Evolutionary conservation across 2,329 filamentous ascomycete genomes (phyloP), one percentile per base, ranked within the genome.

Genomic region (Exophiala aquamarina): DNA sequence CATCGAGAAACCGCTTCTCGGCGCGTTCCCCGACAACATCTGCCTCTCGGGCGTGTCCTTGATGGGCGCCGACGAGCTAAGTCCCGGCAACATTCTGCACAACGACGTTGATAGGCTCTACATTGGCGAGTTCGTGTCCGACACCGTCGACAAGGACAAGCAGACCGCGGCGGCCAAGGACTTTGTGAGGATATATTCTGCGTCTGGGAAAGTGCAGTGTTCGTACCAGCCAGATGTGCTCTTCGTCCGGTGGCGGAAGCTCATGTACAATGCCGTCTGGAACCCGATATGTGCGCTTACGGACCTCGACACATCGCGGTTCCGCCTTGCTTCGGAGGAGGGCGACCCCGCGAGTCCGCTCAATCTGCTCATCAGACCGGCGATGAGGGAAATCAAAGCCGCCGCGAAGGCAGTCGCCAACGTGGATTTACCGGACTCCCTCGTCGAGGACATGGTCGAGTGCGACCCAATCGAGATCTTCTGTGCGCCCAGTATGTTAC

Each of bases 1-100:
- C 56, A 83, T 84, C 51, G 78, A 84, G 53, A 72, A 70, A 33
- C 77, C 79, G 0, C 59, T 83, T 15, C 59, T 77, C 14, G 46
- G 59, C 1, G 61, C 64, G 1, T 82, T 81, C 56, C 78, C 79
- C 0, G 48, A 59, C 3, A 82, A 79, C 49, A 61, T 72, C 0
- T 57, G 82, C 5, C 66, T 84, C 1, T 77, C 73, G 3, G 77
- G 77, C 3, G 70, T 83, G 7, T 73, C 70, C 2, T 65, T 76
- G 41, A 79, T 78, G 44, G 75, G 77, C 19, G 71, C 75, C 2
- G 71, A 72, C 3, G 77, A 83, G 55, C 63, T 59, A 0, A 55
- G 60, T 0, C 69, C 67, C 0, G 79, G 77, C 2, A 57, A 66
- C 9, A 74, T 84, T 41, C 60, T 73, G 3, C 77, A 84, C 49